A percentile compares a stretch with the other conserved stretches of the same genome.
Evolutionary conservation across 2,329 filamentous ascomycete genomes (phyloP).

Genomic region (Fusarium neocosmosporiellum): DNA sequence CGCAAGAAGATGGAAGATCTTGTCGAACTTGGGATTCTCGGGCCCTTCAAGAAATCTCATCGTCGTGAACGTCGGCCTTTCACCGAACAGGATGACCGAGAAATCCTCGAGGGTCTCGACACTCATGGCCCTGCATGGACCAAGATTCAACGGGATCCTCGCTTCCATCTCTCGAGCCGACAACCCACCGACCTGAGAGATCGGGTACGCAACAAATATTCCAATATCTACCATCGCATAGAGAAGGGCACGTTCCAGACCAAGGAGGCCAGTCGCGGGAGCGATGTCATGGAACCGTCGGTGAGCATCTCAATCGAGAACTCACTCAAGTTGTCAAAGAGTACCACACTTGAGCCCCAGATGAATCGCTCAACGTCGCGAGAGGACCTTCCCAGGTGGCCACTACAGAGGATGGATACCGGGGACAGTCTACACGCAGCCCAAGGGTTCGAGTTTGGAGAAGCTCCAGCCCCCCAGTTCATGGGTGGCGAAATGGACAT

Average conservation of each 20-base stretch:
- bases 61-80: slow-evolving; percentile 71
- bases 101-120: slow-evolving; percentile 70
- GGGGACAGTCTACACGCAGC: slow-evolving; percentile 39
- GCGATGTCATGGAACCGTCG: slow-evolving; percentile 62
- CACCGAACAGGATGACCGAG: slow-evolving; percentile 70
- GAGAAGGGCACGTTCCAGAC: slow-evolving; percentile 65
- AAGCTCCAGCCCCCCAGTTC: slow-evolving; percentile 53
- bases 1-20: slow-evolving; percentile 67
- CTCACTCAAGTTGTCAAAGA: slow-evolving; percentile 54
- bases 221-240: slow-evolving; percentile 66
- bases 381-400: slow-evolving; percentile 61
- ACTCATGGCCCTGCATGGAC: slow-evolving; percentile 73
- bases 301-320: slow-evolving; percentile 62
- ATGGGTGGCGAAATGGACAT: slow-evolving; percentile 71
- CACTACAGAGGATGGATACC: slow-evolving; percentile 49
- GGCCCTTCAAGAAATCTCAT: slow-evolving; percentile 71
- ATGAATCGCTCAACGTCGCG: slow-evolving; percentile 55
- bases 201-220: slow-evolving; percentile 72
- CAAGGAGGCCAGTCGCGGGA: slow-evolving; percentile 55
- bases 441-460: slow-evolving; percentile 58
- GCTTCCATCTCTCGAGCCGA: slow-evolving; percentile 67
- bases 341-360: slow-evolving; percentile 53
- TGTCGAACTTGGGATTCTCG: slow-evolving; percentile 68
- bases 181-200: slow-evolving; percentile 73
- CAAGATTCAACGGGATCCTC: slow-evolving; percentile 70